Percentiles rank a stretch among this genome's conserved stretches.
Evolutionary conservation across 768 basidiomycete genomes (phyloP).

Genomic region (Lactarius hengduanensis): DNA sequence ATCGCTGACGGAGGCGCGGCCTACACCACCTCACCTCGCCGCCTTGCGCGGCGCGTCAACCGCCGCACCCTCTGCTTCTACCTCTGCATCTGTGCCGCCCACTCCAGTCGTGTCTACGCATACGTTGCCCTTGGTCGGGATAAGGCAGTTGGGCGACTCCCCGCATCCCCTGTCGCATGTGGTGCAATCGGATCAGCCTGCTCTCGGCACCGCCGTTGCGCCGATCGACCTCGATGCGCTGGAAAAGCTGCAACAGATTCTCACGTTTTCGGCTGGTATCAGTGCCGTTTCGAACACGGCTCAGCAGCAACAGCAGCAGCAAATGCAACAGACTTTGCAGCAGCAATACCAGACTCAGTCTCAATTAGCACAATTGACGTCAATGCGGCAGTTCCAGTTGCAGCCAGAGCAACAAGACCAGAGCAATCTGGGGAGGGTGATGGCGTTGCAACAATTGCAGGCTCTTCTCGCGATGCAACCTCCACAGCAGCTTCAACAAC

Average conservation of each 20-base stretch:
- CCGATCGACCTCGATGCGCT: conserved; percentile 20
- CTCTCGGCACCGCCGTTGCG: conserved; percentile 1
- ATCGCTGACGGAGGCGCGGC: conserved; percentile 4
- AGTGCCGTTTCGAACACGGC: neutral
- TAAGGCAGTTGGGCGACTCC: neutral
- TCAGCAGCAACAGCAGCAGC: neutral
- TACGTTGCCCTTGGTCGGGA: neutral
- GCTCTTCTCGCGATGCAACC: conserved; percentile 8
- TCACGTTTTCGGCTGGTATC: conserved; percentile 13
- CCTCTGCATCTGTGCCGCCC: neutral
- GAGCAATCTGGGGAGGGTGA: neutral
- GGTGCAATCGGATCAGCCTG: neutral
- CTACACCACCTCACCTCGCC: neutral
- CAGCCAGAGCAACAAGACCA: neutral
- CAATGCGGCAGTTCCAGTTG: conserved; percentile 2
- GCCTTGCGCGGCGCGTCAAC: conserved; percentile 4
- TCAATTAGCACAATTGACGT: neutral
- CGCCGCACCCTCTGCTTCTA: neutral
- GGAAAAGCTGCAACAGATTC: conserved; percentile 17
- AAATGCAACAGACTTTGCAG: neutral
- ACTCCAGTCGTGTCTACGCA: neutral
- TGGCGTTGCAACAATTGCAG: conserved; percentile 9
- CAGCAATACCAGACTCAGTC: conserved; percentile 1
- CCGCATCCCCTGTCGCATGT: neutral
- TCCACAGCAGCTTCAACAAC: neutral